Evolutionary conservation across 768 basidiomycete species (phyloP), one percentile per base, ranked within the genome.

Genomic region (Agaricus sinodeliciosus): DNA sequence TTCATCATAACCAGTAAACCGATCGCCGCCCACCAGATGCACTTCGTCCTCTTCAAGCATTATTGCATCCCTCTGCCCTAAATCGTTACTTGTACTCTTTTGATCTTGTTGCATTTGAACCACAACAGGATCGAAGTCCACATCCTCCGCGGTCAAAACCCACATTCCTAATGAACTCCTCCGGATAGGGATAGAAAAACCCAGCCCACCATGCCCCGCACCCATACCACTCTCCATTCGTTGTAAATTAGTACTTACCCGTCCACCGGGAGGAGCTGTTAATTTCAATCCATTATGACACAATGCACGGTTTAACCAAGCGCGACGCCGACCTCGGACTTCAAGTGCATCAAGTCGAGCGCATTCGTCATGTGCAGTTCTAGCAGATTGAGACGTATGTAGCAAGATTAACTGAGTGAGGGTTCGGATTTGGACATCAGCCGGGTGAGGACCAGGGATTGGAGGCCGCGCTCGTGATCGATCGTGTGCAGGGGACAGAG

Each of bases 241-340:
- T n/a, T 54, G 39, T 16, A 41, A 7, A 27, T 22, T 9, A 7
- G 43, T 34, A 16, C 39, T 54, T 13, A 35, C 22, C 13, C 12
- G 27, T 35, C 36, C 48, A 19, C 35, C 36, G 6, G 37, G 28
- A n/a, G 31, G 43, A 15, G 18, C 16, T 15, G 44, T 53, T 35
- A 53, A 31, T 15, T 28, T 34, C 19, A 54, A 25, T 11, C 52
- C 52, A 42, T 35, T 54, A 55, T 51, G 27, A 13, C 58, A 57
- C 41, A 78, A 71, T 16, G 74, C 72, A 34, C 75, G 70, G 56
- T 79, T 79, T 49, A 79, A 72, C 86, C 86, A 89, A 6, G 86
- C 86, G 9, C 84, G 72, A 27, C 87, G 73, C 36, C 79, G 73
- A 31, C 79, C 77, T 56, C 76, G 77, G 37, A 79, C 71, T 62